Evolutionary conservation across 2,329 filamentous ascomycete species (phyloP), one percentile per base, ranked within the genome.

Genomic region (Pyrenophora tritici-repentis): DNA sequence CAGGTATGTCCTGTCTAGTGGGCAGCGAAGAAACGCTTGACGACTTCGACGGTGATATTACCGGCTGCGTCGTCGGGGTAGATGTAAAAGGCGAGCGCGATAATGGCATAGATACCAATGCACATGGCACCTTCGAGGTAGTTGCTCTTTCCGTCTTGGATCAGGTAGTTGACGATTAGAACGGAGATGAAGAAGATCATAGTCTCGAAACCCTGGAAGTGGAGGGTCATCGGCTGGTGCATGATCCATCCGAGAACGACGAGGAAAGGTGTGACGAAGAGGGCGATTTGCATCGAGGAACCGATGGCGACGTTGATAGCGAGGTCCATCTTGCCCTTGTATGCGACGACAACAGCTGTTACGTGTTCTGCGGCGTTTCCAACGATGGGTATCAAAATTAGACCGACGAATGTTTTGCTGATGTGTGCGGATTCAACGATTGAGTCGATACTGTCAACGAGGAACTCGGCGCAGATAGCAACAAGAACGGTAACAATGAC

Each of bases 191-290:
- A 95, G 65, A 95, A 83, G 49, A 88, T 90, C 17, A 94, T 88
- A 0, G 90, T 95, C 81, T 95, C 90, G 73, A 95, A 96, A 41
- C 91, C 81, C 53, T 90, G 90, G 73, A 95, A 95, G 77, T 93
- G 91, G 29, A 95, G 80, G 22, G 87, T 79, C 80, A 83, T 82
- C 39, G 76, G 73, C 57, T 79, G 65, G 17, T 73, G 76, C 50
- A 83, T 78, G 62, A 78, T 77, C 81, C 81, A 83, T 42, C 81
- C 81, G 8, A 83, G 75, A 35, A 83, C 78, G 48, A 83, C 81
- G 43, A 83, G 70, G 71, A 82, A 81, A 5, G 81, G 81, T 2
- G 81, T 83, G 37, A 83, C 81, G 58, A 84, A 81, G 18, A 84
- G 76, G 3, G 81, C 80, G 48, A 84, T 84, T 55, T 83, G 81